Evolutionary conservation across 495 filamentous ascomycete species (phyloP).

Genomic region (Chaetomium fimeti): DNA sequence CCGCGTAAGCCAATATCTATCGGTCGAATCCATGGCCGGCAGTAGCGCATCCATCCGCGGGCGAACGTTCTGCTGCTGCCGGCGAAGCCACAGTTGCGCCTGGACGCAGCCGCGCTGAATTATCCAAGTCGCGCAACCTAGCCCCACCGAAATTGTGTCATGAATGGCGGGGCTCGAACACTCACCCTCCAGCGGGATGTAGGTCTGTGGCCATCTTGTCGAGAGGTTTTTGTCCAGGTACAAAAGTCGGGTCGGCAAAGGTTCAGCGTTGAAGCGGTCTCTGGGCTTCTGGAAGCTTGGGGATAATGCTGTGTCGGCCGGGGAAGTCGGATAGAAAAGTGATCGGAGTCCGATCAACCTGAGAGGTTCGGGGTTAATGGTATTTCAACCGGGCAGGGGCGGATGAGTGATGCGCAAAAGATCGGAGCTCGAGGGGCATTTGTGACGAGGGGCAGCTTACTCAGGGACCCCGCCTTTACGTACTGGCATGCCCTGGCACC

Average conservation of each 20-base stretch:
- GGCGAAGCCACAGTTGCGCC: constrained; percentile 10
- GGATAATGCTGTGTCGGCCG: constrained; percentile 19
- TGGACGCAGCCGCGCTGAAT: constrained; percentile 9
- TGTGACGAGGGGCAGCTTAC: constrained; percentile 40
- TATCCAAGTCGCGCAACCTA: constrained; percentile 22
- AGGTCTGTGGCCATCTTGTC: constrained; percentile 46
- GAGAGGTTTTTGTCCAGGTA: constrained; percentile 16
- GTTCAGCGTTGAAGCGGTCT: neutral
- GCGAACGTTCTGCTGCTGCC: neutral
- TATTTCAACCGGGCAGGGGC: constrained; percentile 35
- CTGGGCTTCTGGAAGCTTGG: constrained; percentile 11
- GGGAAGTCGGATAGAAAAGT: constrained; percentile 28
- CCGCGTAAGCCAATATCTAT: neutral
- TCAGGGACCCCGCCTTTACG: constrained; percentile 37
- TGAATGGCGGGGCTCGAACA: constrained; percentile 38
- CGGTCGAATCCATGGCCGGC: neutral
- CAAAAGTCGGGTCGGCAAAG: neutral
- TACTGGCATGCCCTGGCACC: constrained; percentile 22
- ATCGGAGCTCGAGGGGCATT: constrained; percentile 32
- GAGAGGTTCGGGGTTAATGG: constrained; percentile 41
- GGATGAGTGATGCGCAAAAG: constrained; percentile 34
- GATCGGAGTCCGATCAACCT: constrained; percentile 28
- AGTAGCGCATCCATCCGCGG: neutral
- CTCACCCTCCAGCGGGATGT: constrained; percentile 39
- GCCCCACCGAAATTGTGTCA: constrained; percentile 27